phyloP scores from a whole-genome alignment of 2,329 filamentous ascomycete genomes.

The Aspergillus transmontanensis region DNA sequence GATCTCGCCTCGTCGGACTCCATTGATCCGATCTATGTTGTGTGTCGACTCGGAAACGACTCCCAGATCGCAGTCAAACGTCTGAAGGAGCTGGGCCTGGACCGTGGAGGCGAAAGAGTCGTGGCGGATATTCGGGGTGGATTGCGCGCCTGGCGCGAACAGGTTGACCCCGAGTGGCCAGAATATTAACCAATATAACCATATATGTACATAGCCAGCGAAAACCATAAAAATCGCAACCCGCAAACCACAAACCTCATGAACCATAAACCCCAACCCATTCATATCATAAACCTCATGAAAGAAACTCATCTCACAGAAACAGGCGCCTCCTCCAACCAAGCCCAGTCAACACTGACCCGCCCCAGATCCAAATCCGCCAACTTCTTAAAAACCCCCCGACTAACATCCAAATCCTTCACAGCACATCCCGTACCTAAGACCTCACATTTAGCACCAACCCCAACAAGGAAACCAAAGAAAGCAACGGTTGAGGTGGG shows the following conservation, averaged over 20 bases:
- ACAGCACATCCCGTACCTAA: conserved; percentile 50
- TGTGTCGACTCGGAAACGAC: conserved; percentile 54
- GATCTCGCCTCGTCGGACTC: conserved; percentile 25
- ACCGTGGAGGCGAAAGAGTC: conserved; percentile 34
- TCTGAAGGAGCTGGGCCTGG: conserved; percentile 43
- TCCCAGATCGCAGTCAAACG: conserved; percentile 49
- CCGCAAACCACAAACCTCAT: not conserved
- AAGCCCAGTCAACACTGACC: conserved; percentile 54
- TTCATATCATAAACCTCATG: conserved; percentile 3
- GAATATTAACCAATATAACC: conserved; percentile 34
- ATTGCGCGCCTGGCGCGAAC: conserved; percentile 44
- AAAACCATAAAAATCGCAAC: not conserved
- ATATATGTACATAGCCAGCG: not conserved
- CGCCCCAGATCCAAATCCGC: conserved; percentile 51
- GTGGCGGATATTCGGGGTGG: conserved; percentile 48
- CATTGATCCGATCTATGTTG: conserved; percentile 43
- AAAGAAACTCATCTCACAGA: conserved; percentile 5
- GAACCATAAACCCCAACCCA: not conserved
- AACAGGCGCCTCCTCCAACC: conserved; percentile 46
- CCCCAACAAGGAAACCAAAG: not conserved
- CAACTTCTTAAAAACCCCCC: conserved; percentile 48
- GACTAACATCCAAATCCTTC: conserved; percentile 54
- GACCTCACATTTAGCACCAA: conserved; percentile 12
- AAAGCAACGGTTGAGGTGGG: not conserved
- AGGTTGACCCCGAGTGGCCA: conserved; percentile 45